These are phyloP conservation scores for Zygoascus hellenicus DNA, from an alignment of 1,139 yeast species.

Conservation along the genomic window DNA sequence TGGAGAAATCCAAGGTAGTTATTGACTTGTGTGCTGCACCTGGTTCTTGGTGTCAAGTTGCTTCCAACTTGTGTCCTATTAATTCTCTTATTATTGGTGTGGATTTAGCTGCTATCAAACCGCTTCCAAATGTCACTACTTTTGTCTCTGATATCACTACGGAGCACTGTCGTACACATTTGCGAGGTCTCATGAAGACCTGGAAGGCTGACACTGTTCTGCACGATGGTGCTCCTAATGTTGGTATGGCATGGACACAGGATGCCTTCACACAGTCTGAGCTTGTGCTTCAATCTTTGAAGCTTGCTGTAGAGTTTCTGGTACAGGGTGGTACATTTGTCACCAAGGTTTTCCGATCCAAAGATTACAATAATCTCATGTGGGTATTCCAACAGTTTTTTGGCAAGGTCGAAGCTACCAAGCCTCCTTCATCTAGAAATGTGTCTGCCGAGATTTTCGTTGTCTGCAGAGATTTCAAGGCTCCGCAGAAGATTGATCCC, in stretches of 20 bases:
- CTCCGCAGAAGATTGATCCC: conserved; percentile 93
- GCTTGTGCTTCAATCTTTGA: conserved; percentile 85
- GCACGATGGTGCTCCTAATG: conserved; percentile 99
- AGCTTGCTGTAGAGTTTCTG: conserved; percentile 91
- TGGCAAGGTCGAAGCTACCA: conserved; percentile 95
- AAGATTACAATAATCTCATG: conserved; percentile 92
- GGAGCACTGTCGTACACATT: conserved; percentile 90
- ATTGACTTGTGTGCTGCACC: conserved; percentile 99
- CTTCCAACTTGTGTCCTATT: conserved; percentile 85
- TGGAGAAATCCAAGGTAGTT: conserved; percentile 94
- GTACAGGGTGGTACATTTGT: conserved; percentile 93
- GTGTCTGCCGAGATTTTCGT: conserved; percentile 99
- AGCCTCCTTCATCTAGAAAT: conserved; percentile 97
- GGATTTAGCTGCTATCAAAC: conserved; percentile 93
- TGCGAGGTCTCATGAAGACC: conserved; percentile 94
- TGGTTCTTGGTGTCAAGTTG: conserved; percentile 99
- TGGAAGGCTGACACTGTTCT: conserved; percentile 98
- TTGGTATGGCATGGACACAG: conserved; percentile 98
- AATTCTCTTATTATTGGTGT: conserved; percentile 95
- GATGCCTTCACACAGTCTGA: conserved; percentile 99
- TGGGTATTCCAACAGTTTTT: conserved; percentile 97
- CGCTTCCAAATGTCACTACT: conserved; percentile 87
- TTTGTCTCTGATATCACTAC: conserved; percentile 97
- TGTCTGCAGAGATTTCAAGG: conserved; percentile 91
- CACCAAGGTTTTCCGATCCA: conserved; percentile 93